Percentiles rank a stretch among this genome's conserved stretches.
phyloP scores from a whole-genome alignment of 768 basidiomycete species.

The Auriscalpium vulgare region DNA sequence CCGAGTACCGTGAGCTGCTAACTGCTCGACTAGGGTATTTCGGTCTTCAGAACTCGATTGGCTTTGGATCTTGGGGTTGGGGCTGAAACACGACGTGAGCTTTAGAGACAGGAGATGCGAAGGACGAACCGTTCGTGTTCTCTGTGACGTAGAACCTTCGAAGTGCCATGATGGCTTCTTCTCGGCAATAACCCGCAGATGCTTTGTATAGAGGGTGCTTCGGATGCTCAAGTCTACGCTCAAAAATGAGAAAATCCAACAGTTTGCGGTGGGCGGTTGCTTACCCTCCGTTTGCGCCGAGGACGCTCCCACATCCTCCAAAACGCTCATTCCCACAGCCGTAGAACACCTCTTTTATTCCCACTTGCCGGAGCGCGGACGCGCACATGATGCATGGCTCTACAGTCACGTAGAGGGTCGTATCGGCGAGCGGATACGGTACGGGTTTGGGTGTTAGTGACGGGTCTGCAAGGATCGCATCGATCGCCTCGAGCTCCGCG shows the following conservation, averaged over 20 bases:
- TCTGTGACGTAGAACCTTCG: slow-evolving; percentile 75
- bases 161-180: slow-evolving; percentile 55
- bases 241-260: neutral
- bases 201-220: slow-evolving; percentile 69
- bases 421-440: slow-evolving; percentile 61
- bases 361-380: slow-evolving; percentile 87
- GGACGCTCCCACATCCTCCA: slow-evolving; percentile 92
- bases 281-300: slow-evolving; percentile 76
- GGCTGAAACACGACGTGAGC: slow-evolving; percentile 37
- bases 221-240: slow-evolving; percentile 57
- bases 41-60: slow-evolving; percentile 79
- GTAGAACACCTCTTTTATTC: slow-evolving; percentile 84
- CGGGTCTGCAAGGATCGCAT: slow-evolving; percentile 65
- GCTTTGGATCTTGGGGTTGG: slow-evolving; percentile 85
- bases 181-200: slow-evolving; percentile 38
- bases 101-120: neutral
- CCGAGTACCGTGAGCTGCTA: no score
- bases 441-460: slow-evolving; percentile 43
- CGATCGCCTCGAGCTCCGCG: slow-evolving; percentile 95
- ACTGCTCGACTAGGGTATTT: slow-evolving; percentile 35
- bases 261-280: slow-evolving; percentile 16
- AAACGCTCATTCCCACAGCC: slow-evolving; percentile 95
- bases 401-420: slow-evolving; percentile 93
- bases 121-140: slow-evolving; percentile 75
- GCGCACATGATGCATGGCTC: slow-evolving; percentile 99